Percentiles rank a stretch among this genome's conserved stretches.
phyloP scores from a whole-genome alignment of 176 grass and related monocot genomes.

The Chloris gayana region DNA sequence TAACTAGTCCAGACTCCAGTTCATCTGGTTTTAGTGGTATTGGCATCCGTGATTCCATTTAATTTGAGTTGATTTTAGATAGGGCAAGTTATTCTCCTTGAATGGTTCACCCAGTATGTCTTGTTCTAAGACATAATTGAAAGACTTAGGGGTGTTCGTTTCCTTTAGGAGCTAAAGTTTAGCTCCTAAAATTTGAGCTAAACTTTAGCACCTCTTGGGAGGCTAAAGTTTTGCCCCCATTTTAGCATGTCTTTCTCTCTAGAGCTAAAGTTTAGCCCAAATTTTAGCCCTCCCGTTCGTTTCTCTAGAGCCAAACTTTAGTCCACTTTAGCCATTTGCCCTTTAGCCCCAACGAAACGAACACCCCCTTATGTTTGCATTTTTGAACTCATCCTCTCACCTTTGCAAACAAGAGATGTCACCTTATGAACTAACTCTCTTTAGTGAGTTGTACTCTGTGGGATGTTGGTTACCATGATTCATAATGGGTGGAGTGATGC shows the following conservation, averaged over 20 bases:
- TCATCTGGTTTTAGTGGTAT: not conserved
- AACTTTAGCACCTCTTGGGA: no score
- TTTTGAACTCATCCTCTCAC: not conserved
- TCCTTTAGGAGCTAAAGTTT: no score
- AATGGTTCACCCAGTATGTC: not conserved
- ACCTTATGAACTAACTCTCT: not conserved
- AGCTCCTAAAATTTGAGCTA: no score
- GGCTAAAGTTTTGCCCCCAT: no score
- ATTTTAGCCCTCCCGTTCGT: no score
- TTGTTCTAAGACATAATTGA: not conserved
- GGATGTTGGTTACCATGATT: not conserved
- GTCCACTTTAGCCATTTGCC: no score
- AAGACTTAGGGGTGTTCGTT: no score
- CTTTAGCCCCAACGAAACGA: no score
- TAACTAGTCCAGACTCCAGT: not conserved
- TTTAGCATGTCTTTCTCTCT: no score
- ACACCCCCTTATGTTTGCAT: slow-evolving; percentile 8
- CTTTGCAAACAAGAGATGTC: not conserved
- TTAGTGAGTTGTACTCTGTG: not conserved
- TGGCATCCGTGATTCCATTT: not conserved
- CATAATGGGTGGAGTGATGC: not conserved
- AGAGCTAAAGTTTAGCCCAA: no score
- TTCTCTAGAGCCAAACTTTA: no score
- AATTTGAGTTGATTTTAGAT: not conserved
- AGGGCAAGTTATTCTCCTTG: not conserved